Evolutionary conservation across 371 early-diverging fungal genomes (phyloP), one percentile per base, ranked within the genome.

Genomic region (Cokeromyces recurvatus): DNA sequence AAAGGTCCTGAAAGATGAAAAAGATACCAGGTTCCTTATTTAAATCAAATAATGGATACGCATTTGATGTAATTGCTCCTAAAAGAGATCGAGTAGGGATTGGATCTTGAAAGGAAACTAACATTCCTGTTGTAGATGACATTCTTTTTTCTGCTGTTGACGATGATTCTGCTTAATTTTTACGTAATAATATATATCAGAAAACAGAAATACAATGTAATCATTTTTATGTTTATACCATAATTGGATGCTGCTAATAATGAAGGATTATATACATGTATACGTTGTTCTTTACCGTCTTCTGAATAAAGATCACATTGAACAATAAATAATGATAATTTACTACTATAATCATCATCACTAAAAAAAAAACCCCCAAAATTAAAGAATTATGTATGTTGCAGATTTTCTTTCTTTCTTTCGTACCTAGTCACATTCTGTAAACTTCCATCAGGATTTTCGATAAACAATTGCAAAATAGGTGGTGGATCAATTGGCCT

Each of bases 1-100:
- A 69, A 12, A 78, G 32, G 44, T 97, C 97, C 31, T 61, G 68
- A 53, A 78, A 78, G 4, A 75, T 46, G 43, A 76, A 78, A 36
- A 69, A 85, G 24, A 82, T 76, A 43, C 78, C 79, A 29, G 65
- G 60, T 10, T 63, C 44, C 44, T 77, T 65, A 20, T 79, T 62
- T 14, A 68, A 24, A 48, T 75, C 72, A 2, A 41, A 22, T 11
- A 84, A 66, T 31, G 71, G 71, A 19, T 67, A 62, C 12, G 79
- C 76, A 3, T 75, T 69, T 0, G 81, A 58, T 7, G 76, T 70
- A 11, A 74, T 67, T 6, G 79, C 64, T 0, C 86, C 86, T 43
- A 86, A 77, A 2, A 81, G 57, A 15, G 74, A 78, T 17, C 73
- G 60, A 19, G 74, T 74, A 21, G 73, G 69, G 23, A 64, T 57